Evolutionary conservation across 192 early-diverging fungal genomes (phyloP).

Genomic region (Geosiphon pyriformis): DNA sequence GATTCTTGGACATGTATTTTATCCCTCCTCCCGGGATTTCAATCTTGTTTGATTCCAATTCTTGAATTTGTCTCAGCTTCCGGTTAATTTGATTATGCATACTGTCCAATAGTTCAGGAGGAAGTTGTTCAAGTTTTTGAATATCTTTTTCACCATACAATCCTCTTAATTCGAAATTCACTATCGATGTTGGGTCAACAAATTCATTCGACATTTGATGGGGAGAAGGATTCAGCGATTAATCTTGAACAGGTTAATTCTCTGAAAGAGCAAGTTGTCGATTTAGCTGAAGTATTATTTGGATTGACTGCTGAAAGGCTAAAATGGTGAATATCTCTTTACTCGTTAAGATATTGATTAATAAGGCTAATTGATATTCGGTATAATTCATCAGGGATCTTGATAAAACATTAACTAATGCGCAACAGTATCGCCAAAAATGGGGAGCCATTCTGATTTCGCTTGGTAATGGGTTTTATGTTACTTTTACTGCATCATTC

Average conservation of each 20-base stretch:
- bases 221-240: too few species aligned
- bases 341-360: background rate
- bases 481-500: too few species aligned
- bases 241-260: too few species aligned
- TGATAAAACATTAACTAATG: background rate
- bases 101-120: background rate
- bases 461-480: too few species aligned
- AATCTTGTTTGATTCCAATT: background rate
- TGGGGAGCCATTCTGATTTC: background rate
- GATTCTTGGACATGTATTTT: background rate
- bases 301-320: background rate
- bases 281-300: conserved; percentile 13
- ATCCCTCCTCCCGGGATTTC: background rate
- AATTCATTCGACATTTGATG: too few species aligned
- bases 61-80: too few species aligned
- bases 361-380: background rate
- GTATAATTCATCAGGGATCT: background rate
- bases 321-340: background rate
- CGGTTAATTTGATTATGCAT: too few species aligned
- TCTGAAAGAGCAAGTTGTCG: conserved; percentile 12
- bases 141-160: background rate
- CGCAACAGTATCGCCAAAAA: background rate
- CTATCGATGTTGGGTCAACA: too few species aligned
- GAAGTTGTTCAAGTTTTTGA: background rate
- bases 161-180: background rate